Conservation (phyloP, 805 yeast genomes). For the Zygosaccharomyces pseudorouxii region DNA sequence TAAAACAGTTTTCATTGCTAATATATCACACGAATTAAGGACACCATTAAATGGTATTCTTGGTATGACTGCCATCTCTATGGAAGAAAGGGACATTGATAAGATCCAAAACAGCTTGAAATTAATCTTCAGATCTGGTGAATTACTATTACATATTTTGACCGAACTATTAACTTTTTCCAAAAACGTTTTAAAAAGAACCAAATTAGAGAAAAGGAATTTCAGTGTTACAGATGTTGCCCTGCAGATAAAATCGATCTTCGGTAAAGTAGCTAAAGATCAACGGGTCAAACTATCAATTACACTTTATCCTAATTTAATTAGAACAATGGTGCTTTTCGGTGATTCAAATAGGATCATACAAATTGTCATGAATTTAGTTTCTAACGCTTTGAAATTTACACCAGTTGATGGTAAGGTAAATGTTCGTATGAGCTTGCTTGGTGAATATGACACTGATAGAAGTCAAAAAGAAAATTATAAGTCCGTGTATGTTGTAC, state of each 20-base stretch:
- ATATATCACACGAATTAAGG: slow-evolving; percentile 88
- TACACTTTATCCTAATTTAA: slow-evolving; percentile 54
- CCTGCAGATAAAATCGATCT: slow-evolving; percentile 78
- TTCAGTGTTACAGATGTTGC: slow-evolving; percentile 79
- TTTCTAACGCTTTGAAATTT: slow-evolving; percentile 85
- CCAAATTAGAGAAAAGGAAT: slow-evolving; percentile 76
- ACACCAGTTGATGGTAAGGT: slow-evolving; percentile 88
- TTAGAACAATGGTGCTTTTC: slow-evolving; percentile 59
- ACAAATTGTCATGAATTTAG: slow-evolving; percentile 89
- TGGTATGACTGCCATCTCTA: slow-evolving; percentile 91
- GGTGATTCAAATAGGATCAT: slow-evolving; percentile 90
- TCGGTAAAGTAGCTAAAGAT: slow-evolving; percentile 72
- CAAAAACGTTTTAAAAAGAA: slow-evolving; percentile 77
- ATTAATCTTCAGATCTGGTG: slow-evolving; percentile 87
- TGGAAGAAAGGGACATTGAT: slow-evolving; percentile 71
- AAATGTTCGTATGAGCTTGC: slow-evolving; percentile 52
- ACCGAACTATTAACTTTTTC: slow-evolving; percentile 89
- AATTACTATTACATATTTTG: slow-evolving; percentile 76
- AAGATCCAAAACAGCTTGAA: slow-evolving; percentile 72
- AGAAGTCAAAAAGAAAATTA: slow-evolving; percentile 41
- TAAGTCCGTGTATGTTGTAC: slow-evolving; percentile 44
- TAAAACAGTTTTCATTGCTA: slow-evolving; percentile 88
- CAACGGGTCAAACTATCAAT: slow-evolving; percentile 67
- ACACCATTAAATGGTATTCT: slow-evolving; percentile 95
- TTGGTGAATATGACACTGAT: slow-evolving; percentile 66